phyloP scores from a whole-genome alignment of 2,329 filamentous ascomycete genomes.

The Annulohypoxylon truncatum region DNA sequence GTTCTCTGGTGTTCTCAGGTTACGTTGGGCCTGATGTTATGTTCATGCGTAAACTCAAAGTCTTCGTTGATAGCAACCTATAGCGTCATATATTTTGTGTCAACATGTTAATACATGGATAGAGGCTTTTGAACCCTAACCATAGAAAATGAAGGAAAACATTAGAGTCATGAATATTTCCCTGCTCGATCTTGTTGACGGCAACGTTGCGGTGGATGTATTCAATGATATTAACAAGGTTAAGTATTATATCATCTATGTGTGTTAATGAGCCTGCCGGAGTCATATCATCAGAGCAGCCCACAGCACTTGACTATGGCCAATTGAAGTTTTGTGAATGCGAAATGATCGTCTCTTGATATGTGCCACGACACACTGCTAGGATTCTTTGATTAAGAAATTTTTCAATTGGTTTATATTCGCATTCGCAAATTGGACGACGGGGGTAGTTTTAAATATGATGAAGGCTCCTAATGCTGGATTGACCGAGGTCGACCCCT shows the following conservation, averaged over 20 bases:
- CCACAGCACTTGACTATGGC: neutral
- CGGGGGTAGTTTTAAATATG: neutral
- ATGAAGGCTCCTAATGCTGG: neutral
- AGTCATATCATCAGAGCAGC: neutral
- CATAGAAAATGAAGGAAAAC: too few species aligned
- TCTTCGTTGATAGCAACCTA: too few species aligned
- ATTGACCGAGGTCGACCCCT: conserved; percentile 5
- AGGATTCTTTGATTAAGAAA: neutral
- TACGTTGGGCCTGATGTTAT: too few species aligned
- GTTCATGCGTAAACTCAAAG: too few species aligned
- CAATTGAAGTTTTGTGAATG: neutral
- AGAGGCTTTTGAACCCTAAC: too few species aligned
- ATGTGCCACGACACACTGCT: neutral
- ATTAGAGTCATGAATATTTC: too few species aligned
- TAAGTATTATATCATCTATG: neutral
- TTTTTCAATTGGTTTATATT: neutral
- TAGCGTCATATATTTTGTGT: too few species aligned
- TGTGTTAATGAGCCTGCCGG: neutral
- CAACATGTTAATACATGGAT: too few species aligned
- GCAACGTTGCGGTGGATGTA: neutral
- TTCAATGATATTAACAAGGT: neutral
- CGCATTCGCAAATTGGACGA: neutral
- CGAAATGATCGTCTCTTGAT: neutral
- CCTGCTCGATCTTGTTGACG: too few species aligned
- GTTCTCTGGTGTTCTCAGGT: too few species aligned